Evolutionary conservation across 495 filamentous ascomycete species (phyloP).

Genomic region (Melanomma pulvis-pyrius): DNA sequence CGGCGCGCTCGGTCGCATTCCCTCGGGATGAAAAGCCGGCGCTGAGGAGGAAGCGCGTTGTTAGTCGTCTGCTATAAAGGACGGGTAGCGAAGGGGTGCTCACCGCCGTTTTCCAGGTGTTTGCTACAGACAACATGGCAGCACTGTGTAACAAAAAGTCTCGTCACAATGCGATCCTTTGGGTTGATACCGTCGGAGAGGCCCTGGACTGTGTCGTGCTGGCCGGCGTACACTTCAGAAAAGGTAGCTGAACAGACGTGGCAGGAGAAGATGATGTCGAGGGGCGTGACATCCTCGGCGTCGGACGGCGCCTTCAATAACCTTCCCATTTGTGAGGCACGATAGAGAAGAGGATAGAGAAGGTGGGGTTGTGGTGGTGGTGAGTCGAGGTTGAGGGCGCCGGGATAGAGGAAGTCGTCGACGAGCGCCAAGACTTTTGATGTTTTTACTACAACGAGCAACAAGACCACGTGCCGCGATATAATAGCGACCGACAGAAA

Average conservation of each 20-base stretch:
- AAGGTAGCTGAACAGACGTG: slow-evolving; percentile 47
- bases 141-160: slow-evolving; percentile 51
- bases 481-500: background rate
- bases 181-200: slow-evolving; percentile 42
- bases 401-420: background rate
- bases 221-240: slow-evolving; percentile 45
- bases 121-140: slow-evolving; percentile 50
- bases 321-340: background rate
- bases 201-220: slow-evolving; percentile 37
- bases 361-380: background rate
- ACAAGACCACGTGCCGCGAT: background rate
- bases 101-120: slow-evolving; percentile 52
- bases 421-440: slow-evolving; percentile 7
- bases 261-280: slow-evolving; percentile 52
- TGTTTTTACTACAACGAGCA: background rate
- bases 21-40: slow-evolving; percentile 47
- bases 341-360: background rate
- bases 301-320: slow-evolving; percentile 14
- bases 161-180: slow-evolving; percentile 42
- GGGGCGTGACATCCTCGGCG: slow-evolving; percentile 11
- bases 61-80: background rate
- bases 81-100: background rate
- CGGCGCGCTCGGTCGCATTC: slow-evolving; percentile 45
- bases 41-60: slow-evolving; percentile 35
- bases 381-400: background rate